Evolutionary conservation across 2,329 filamentous ascomycete genomes (phyloP), one percentile per base, ranked within the genome.

Genomic region (Elsinoe batatas): DNA sequence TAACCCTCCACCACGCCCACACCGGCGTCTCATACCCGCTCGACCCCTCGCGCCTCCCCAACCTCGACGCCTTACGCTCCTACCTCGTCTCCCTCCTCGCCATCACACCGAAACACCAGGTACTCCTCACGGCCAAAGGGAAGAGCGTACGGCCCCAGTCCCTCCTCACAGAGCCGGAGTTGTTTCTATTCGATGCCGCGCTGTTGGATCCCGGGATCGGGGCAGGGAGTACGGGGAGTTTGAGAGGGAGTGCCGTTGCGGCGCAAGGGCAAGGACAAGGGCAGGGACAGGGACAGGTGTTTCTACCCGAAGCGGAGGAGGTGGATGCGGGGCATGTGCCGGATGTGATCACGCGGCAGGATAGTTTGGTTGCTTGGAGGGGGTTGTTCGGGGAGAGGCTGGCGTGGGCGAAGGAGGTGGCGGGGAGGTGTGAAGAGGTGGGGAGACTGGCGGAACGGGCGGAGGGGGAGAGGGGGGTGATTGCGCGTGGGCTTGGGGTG

Each of bases 1-100:
- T 91, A 70, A 83, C 88, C 75, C 84, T 95, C 73, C 88, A 89
- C 77, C 85, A 95, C 69, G 90, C 89, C 79, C 91, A 95, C 75
- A 90, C 87, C 72, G 91, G 91, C 77, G 85, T 89, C 78, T 85
- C 85, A 74, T 79, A 95, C 68, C 79, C 84, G 70, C 80, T 87
- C 70, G 88, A 95, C 74, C 81, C 84, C 62, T 79, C 83, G 61
- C 81, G 83, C 68, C 87, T 91, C 72, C 78, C 80, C 64, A 86
- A 84, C 57, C 79, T 95, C 68, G 91, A 97, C 73, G 86, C 87
- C 60, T 81, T 97, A 63, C 88, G 87, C 71, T 74, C 79, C 70
- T 93, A 88, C 83, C 85, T 97, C 63, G 79, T 85, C 59, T 80
- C 79, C 63, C 81, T 85, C 65, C 86, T 84, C 54, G 80, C 81